Evolutionary conservation across 768 basidiomycete genomes (phyloP).

Genomic region (Tricholoma hemisulphureum): DNA sequence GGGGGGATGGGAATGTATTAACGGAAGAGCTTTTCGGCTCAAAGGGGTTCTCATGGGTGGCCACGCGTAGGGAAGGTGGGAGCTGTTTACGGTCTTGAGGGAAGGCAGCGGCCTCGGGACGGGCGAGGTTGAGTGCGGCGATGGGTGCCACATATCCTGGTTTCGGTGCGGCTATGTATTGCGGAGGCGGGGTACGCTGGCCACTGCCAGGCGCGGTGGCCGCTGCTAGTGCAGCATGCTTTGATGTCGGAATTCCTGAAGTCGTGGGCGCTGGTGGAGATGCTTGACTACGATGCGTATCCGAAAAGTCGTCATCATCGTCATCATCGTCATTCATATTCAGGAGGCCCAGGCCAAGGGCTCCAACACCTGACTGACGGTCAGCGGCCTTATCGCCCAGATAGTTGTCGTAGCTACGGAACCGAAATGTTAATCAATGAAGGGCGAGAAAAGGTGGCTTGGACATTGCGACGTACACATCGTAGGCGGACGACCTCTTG

Average conservation of each 20-base stretch:
- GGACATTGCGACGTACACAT: constrained; percentile 52
- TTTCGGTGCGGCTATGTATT: constrained; percentile 62
- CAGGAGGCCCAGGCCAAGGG: constrained; percentile 49
- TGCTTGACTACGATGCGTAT: constrained; percentile 9
- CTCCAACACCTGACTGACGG: constrained; percentile 54
- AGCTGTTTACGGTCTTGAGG: constrained; percentile 31
- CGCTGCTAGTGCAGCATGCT: constrained; percentile 33
- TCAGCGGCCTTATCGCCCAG: constrained; percentile 37
- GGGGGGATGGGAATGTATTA: constrained; percentile 12
- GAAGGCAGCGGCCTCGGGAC: constrained; percentile 41
- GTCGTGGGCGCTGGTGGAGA: constrained; percentile 14
- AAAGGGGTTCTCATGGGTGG: constrained; percentile 16
- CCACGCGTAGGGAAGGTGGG: constrained; percentile 16
- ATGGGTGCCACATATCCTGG: constrained; percentile 76
- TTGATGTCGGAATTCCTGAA: constrained; percentile 23
- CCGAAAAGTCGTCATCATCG: constrained; percentile 34
- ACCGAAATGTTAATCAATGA: constrained; percentile 9
- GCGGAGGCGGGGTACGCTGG: constrained; percentile 26
- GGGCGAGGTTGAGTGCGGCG: constrained; percentile 58
- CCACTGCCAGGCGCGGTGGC: constrained; percentile 6
- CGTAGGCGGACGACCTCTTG: constrained; percentile 59
- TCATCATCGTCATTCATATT: constrained; percentile 47
- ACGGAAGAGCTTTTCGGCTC: constrained; percentile 10
- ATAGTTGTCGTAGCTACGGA: constrained; percentile 62
- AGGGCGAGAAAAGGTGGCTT: neutral